Conservation (phyloP, 169 alveolate species). For the Plasmodium chabaudi region DNA sequence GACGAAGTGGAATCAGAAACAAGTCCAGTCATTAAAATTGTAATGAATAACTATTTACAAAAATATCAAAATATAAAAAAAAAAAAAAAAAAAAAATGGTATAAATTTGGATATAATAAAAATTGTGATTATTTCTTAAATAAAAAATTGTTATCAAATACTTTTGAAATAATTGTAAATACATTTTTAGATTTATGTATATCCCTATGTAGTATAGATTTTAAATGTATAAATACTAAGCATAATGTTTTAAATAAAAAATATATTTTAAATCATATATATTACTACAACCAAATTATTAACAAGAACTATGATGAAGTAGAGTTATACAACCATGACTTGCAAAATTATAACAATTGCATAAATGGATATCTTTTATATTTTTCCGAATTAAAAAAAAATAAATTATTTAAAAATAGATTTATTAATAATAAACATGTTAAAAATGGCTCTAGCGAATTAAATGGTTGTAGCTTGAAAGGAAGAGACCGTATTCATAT, state of each 20-base stretch:
- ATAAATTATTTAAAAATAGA: background rate
- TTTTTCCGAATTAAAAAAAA: slow-evolving; percentile 32
- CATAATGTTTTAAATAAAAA: slow-evolving; percentile 6
- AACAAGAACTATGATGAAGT: slow-evolving; percentile 6
- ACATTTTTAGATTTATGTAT: slow-evolving; percentile 60
- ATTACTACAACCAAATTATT: slow-evolving; percentile 18
- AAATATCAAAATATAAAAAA: slow-evolving; percentile 1
- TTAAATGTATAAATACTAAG: slow-evolving; percentile 15
- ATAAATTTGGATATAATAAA: background rate
- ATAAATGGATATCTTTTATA: slow-evolving; percentile 32
- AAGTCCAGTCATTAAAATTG: no score
- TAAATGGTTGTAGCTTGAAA: background rate
- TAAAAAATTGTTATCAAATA: slow-evolving; percentile 22
- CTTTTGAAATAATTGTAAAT: slow-evolving; percentile 49
- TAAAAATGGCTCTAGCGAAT: background rate
- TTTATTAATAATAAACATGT: background rate
- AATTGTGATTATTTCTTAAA: background rate
- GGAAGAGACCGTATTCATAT: background rate
- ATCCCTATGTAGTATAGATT: slow-evolving; percentile 49
- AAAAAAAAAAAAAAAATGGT: slow-evolving; percentile 1
- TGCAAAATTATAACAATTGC: slow-evolving; percentile 16
- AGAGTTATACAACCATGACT: background rate
- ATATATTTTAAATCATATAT: slow-evolving; percentile 18
- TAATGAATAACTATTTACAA: no score
- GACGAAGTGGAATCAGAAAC: no score